These are phyloP conservation scores for Aureobasidium sp. DNA, from an alignment of 2,329 filamentous ascomycete genomes.

Conservation along the genomic window DNA sequence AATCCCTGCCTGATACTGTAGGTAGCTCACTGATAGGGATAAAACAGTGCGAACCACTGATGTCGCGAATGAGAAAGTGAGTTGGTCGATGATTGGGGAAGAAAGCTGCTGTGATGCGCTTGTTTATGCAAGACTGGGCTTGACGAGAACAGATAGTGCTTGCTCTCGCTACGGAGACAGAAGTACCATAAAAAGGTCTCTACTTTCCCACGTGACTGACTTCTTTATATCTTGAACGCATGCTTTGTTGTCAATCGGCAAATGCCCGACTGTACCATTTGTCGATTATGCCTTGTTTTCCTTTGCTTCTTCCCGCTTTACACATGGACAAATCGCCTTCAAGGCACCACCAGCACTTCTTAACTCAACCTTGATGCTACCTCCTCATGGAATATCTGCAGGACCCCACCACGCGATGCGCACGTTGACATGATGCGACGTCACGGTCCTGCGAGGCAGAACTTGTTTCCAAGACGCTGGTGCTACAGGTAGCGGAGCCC, in stretches of 20 bases:
- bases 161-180: not conserved
- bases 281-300: not conserved
- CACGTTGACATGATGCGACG: not conserved
- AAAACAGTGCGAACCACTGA: not conserved
- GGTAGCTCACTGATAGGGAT: not conserved
- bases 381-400: not conserved
- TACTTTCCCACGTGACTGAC: not conserved
- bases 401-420: not conserved
- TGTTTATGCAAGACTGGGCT: not conserved
- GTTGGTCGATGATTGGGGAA: not conserved
- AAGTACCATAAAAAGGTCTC: not conserved
- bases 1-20: not conserved
- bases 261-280: not conserved
- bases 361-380: not conserved
- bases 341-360: not conserved
- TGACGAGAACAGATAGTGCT: not conserved
- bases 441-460: not conserved
- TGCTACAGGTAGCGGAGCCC: not conserved
- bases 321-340: not conserved
- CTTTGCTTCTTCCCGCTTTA: not conserved
- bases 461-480: not conserved
- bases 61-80: not conserved
- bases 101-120: not conserved
- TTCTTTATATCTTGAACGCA: not conserved
- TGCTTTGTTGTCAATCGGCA: slow-evolving; percentile 4